phyloP scores from a whole-genome alignment of 2,329 filamentous ascomycete species.

The Tolypocladium guangdongense region DNA sequence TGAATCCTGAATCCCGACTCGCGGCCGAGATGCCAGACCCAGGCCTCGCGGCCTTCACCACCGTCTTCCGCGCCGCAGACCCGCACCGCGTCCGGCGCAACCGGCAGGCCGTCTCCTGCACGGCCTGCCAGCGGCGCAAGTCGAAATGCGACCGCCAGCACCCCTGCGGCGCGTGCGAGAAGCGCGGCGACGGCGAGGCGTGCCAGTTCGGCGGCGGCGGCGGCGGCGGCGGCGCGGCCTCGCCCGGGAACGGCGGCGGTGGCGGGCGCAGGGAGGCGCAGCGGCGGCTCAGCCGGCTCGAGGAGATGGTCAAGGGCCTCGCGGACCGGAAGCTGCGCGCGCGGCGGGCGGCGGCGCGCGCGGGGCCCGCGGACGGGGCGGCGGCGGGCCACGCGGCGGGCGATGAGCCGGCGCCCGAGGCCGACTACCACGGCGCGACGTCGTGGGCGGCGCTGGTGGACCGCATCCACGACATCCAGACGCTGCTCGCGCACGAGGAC shows the following conservation, averaged over 20 bases:
- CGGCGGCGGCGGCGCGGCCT: slow-evolving; percentile 1
- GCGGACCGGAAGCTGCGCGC: slow-evolving; percentile 6
- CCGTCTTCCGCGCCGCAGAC: slow-evolving; percentile 26
- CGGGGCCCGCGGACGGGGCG: not conserved
- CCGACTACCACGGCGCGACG: slow-evolving; percentile 24
- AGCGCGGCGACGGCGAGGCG: slow-evolving; percentile 20
- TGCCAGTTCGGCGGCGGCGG: slow-evolving; percentile 9
- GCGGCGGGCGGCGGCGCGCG: not conserved
- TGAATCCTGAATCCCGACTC: no score
- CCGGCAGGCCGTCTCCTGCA: slow-evolving; percentile 30
- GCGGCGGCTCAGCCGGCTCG: slow-evolving; percentile 26
- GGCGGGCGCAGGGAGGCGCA: slow-evolving; percentile 22
- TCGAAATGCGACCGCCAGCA: slow-evolving; percentile 29
- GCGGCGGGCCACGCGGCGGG: not conserved
- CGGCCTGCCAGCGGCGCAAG: slow-evolving; percentile 30
- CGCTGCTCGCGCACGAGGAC: slow-evolving; percentile 16
- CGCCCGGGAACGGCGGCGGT: not conserved
- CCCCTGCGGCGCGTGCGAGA: slow-evolving; percentile 28
- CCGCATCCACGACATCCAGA: slow-evolving; percentile 29
- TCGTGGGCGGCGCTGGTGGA: slow-evolving; percentile 31
- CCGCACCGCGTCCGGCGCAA: slow-evolving; percentile 25
- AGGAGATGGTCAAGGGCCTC: slow-evolving; percentile 28
- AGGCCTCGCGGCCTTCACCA: slow-evolving; percentile 11
- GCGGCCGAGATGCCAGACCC: slow-evolving; percentile 11
- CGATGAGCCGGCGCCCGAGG: slow-evolving; percentile 1